Percentiles rank a stretch among this genome's conserved stretches.
Evolutionary conservation across 768 basidiomycete genomes (phyloP).

Genomic region (Phlegmacium glaucopus): DNA sequence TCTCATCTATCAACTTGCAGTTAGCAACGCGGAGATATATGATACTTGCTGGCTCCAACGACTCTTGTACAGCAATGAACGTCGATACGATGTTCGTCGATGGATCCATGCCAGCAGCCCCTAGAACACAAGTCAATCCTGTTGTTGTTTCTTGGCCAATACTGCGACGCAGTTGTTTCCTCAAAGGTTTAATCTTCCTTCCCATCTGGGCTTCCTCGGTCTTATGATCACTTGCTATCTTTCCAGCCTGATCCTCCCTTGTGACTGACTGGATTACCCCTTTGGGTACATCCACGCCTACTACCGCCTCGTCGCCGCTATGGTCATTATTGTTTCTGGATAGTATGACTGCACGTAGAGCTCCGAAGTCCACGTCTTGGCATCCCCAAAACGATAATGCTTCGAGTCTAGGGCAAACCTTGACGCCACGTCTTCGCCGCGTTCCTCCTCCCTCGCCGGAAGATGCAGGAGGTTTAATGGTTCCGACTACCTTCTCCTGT

Average conservation of each 20-base stretch:
- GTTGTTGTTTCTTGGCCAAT: slow-evolving; percentile 12
- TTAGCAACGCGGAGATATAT: slow-evolving; percentile 40
- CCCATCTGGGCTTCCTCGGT: slow-evolving; percentile 12
- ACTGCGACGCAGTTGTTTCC: slow-evolving; percentile 26
- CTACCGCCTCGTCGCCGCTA: slow-evolving; percentile 23
- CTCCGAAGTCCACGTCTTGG: slow-evolving; percentile 35
- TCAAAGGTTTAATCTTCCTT: slow-evolving; percentile 36
- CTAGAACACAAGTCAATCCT: slow-evolving; percentile 5
- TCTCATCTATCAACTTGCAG: slow-evolving; percentile 34
- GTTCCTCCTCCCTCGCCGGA: background rate
- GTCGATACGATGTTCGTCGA: slow-evolving; percentile 27
- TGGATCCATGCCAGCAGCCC: slow-evolving; percentile 6
- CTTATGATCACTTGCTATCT: slow-evolving; percentile 7
- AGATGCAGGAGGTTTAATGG: slow-evolving; percentile 7
- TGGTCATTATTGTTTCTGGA: slow-evolving; percentile 28
- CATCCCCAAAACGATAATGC: slow-evolving; percentile 52
- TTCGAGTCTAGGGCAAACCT: slow-evolving; percentile 47
- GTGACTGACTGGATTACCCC: slow-evolving; percentile 11
- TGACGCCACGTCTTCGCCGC: slow-evolving; percentile 31
- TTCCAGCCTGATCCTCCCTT: slow-evolving; percentile 7
- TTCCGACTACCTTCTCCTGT: slow-evolving; percentile 31
- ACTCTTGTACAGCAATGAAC: slow-evolving; percentile 34
- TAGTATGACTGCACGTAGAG: slow-evolving; percentile 34
- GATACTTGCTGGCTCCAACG: slow-evolving; percentile 31
- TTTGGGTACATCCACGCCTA: slow-evolving; percentile 19